Conservation (phyloP, 2,329 filamentous ascomycete species). For the Trichoderma sp. region DNA sequence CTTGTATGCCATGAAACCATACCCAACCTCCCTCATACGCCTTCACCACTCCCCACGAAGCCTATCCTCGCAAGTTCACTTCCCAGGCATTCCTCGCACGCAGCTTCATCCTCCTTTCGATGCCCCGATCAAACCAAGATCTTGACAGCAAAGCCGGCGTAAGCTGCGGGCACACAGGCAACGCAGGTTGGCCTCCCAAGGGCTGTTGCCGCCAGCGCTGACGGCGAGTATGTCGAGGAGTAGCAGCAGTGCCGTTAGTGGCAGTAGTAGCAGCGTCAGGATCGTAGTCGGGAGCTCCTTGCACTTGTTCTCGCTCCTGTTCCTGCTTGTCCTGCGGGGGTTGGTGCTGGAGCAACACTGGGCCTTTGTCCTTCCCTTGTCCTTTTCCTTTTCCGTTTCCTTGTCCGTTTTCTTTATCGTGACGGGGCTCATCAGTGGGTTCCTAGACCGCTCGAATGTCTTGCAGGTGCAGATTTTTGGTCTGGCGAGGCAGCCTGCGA, state of each 20-base stretch:
- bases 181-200: neutral
- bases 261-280: neutral
- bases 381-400: neutral
- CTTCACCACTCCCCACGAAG: neutral
- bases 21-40: no score
- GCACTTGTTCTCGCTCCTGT: neutral
- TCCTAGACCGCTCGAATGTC: slow-evolving; percentile 34
- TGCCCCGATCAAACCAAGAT: slow-evolving; percentile 12
- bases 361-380: neutral
- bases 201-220: slow-evolving; percentile 5
- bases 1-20: neutral
- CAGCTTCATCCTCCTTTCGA: slow-evolving; percentile 16
- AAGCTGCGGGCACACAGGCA: neutral
- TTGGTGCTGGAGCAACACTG: neutral
- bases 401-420: slow-evolving; percentile 19
- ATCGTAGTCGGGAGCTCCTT: neutral
- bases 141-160: neutral
- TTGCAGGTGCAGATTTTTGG: slow-evolving; percentile 39
- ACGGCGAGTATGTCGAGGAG: neutral
- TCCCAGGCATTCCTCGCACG: slow-evolving; percentile 11
- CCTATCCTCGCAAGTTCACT: neutral
- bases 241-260: no score
- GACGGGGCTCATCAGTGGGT: slow-evolving; percentile 22
- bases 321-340: neutral
- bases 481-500: slow-evolving; percentile 65